Percentiles rank a stretch among this genome's conserved stretches.
Conservation (phyloP, 257 asterid genomes). For the Anisodus tanguticus region DNA sequence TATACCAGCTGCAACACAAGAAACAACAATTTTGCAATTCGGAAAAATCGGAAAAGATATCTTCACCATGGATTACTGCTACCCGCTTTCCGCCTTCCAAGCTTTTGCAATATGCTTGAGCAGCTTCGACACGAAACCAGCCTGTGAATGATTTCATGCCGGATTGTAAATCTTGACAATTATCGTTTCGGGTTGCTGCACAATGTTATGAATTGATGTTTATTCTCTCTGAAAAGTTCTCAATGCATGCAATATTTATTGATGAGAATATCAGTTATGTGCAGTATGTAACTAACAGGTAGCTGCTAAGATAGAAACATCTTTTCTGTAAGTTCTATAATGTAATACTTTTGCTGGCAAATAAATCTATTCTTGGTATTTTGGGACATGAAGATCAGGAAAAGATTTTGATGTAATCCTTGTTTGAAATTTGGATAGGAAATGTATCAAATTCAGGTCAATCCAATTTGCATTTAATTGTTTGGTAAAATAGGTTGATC, state of each 20-base stretch:
- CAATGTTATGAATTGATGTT: background rate
- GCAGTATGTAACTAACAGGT: conserved; percentile 2
- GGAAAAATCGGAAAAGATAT: conserved; percentile 38
- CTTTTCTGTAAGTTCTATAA: background rate
- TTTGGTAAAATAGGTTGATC: background rate
- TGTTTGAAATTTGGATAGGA: background rate
- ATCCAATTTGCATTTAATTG: background rate
- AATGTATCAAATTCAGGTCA: background rate
- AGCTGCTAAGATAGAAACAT: background rate
- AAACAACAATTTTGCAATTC: conserved; percentile 36
- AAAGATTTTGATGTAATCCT: background rate
- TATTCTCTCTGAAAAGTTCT: conserved; percentile 10
- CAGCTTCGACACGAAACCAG: conserved; percentile 37
- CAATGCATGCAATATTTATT: background rate
- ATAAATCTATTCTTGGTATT: background rate
- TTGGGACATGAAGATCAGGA: background rate
- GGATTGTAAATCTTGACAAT: background rate
- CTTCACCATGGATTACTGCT: conserved; percentile 38
- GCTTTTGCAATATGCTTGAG: conserved; percentile 41
- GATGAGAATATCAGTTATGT: conserved; percentile 4
- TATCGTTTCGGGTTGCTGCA: background rate
- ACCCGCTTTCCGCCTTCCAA: conserved; percentile 39
- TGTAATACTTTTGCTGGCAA: background rate
- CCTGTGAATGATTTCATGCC: conserved; percentile 30
- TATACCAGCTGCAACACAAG: conserved; percentile 34